phyloP scores from a whole-genome alignment of 2,329 filamentous ascomycete genomes.

The Trichophaea hybrida region DNA sequence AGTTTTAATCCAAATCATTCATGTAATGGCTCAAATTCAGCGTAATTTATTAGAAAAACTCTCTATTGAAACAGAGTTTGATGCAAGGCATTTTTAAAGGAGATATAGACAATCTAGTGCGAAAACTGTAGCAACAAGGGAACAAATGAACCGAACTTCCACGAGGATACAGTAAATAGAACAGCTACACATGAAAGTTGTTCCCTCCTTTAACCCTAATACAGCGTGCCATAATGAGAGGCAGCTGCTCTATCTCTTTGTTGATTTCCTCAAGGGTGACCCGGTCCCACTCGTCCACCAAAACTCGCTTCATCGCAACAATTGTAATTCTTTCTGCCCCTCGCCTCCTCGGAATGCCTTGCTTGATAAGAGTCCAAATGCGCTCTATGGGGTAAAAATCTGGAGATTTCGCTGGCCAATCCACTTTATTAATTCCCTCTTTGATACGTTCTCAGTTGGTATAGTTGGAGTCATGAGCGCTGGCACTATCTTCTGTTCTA shows the following conservation, averaged over 20 bases:
- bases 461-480: background rate
- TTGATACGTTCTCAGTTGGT: background rate
- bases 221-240: constrained; percentile 1
- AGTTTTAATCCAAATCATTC: too few relatives aligned
- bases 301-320: background rate
- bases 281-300: constrained; percentile 1
- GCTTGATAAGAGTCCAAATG: background rate
- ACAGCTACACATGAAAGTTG: constrained; percentile 1
- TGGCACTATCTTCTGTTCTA: background rate
- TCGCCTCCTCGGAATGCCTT: background rate
- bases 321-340: background rate
- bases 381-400: constrained; percentile 5
- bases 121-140: too few relatives aligned
- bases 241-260: background rate
- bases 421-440: background rate
- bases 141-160: too few relatives aligned
- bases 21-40: too few relatives aligned
- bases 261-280: constrained; percentile 5
- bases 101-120: too few relatives aligned
- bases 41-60: too few relatives aligned
- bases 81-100: too few relatives aligned
- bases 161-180: background rate
- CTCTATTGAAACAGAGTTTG: too few relatives aligned
- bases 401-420: background rate
- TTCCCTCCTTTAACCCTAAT: background rate